These are phyloP conservation scores for Colletotrichum lentis DNA, from an alignment of 2,329 filamentous ascomycete species.

Conservation along the genomic window DNA sequence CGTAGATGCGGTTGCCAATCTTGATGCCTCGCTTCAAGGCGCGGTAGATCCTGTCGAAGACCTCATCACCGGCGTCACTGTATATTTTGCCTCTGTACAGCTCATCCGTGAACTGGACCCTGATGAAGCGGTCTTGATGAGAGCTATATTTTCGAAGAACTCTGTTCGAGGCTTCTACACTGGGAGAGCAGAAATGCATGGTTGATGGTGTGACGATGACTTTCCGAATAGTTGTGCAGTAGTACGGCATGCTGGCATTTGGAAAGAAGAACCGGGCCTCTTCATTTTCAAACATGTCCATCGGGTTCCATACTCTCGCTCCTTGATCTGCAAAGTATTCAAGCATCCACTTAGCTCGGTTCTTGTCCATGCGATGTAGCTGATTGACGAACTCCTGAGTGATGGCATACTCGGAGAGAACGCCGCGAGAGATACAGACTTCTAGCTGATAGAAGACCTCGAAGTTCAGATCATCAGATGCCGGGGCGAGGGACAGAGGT, in stretches of 20 bases:
- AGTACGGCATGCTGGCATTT: constrained; percentile 66
- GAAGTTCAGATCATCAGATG: constrained; percentile 62
- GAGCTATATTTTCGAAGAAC: constrained; percentile 78
- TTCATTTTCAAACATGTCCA: constrained; percentile 71
- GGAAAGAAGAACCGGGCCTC: constrained; percentile 58
- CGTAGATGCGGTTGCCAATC: constrained; percentile 82
- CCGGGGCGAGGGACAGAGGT: neutral
- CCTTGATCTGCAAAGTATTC: constrained; percentile 76
- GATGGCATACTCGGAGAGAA: constrained; percentile 80
- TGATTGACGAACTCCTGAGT: constrained; percentile 70
- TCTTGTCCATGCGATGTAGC: constrained; percentile 57
- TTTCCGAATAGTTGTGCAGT: constrained; percentile 79
- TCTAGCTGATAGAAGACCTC: constrained; percentile 88
- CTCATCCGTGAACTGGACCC: constrained; percentile 91
- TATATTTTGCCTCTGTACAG: constrained; percentile 68
- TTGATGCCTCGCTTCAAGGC: constrained; percentile 79
- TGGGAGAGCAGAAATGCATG: constrained; percentile 78
- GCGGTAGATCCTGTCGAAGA: constrained; percentile 78
- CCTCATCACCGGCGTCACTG: constrained; percentile 58
- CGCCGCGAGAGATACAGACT: constrained; percentile 84
- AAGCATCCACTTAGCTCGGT: constrained; percentile 71
- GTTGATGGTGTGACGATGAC: constrained; percentile 85
- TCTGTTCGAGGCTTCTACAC: constrained; percentile 86
- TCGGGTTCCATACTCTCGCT: constrained; percentile 71
- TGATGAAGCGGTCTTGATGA: constrained; percentile 79